Percentiles rank a stretch among this genome's conserved stretches.
Conservation (phyloP, 108 stramenopile species). For the Pseudonitzschia delicatissima region DNA sequence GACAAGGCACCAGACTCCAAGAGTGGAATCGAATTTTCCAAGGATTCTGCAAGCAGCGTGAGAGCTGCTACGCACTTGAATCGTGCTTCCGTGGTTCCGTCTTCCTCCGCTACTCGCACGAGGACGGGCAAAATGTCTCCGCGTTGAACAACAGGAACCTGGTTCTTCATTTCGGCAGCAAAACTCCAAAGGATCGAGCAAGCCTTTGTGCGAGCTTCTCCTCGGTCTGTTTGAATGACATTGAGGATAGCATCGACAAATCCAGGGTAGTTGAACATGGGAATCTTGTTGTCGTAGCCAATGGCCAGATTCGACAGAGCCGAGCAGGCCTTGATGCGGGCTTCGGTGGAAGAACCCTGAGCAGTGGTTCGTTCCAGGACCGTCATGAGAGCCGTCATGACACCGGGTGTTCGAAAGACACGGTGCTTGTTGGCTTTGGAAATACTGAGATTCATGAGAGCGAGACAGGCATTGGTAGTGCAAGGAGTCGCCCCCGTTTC, state of each 20-base stretch:
- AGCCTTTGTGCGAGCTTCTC: constrained; percentile 86
- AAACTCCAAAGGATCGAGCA: constrained; percentile 92
- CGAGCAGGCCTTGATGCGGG: constrained; percentile 86
- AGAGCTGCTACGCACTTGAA: constrained; percentile 91
- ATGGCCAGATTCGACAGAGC: constrained; percentile 86
- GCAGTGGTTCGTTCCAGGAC: constrained; percentile 76
- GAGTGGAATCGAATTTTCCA: constrained; percentile 85
- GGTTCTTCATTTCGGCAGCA: constrained; percentile 92
- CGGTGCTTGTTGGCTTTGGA: constrained; percentile 87
- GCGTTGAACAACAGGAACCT: constrained; percentile 84
- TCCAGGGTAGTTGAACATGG: constrained; percentile 88
- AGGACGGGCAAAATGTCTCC: constrained; percentile 86
- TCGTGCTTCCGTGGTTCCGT: constrained; percentile 82
- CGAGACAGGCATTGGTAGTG: constrained; percentile 86
- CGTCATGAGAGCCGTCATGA: constrained; percentile 89
- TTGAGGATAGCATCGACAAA: constrained; percentile 84
- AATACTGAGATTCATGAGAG: constrained; percentile 86
- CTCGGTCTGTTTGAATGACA: constrained; percentile 82
- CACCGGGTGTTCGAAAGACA: constrained; percentile 82
- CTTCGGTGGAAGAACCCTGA: constrained; percentile 65
- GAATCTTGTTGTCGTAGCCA: constrained; percentile 93
- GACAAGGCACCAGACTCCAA: constrained; percentile 71
- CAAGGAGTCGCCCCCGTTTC: constrained; percentile 76
- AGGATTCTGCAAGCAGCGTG: constrained; percentile 80
- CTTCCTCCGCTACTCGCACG: constrained; percentile 84